Base-by-base conservation (phyloP, 1,139 yeast genomes). In the Blastobotrys petasosporus region DNA sequence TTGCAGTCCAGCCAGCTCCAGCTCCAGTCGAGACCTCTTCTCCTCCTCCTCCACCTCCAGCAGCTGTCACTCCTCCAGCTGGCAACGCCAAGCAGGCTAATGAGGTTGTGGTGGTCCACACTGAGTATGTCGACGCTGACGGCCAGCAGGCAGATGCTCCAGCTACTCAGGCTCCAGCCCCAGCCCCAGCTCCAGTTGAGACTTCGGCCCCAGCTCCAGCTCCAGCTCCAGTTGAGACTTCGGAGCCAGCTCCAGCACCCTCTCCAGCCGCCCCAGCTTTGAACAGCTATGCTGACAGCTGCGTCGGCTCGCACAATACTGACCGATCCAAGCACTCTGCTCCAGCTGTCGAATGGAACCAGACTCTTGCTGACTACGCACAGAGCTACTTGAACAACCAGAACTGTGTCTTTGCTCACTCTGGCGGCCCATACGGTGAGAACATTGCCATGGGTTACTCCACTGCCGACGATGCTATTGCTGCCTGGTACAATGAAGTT, bases 381-480 rank as follows among this genome's bases (percentile, higher is more conserved):
- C 80, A 80, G 66, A 64, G 68, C 54, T 84, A 81, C 64, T 59
- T 66, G 30, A 76, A 79, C 65, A 60, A 68, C 45, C 85, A 81
- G 67, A 76, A 76, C 63, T 87, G 96, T 69, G 77, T 79, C 33
- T 77, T 87, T 64, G 67, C 69, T 32, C 96, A 88, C 71, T 80
- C 94, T 42, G 85, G 85, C 48, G 92, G 92, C 48, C 66, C 72
- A 44, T 83, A 76, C 69, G 96, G 96, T 62, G 96, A 88, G 70
- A 88, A 88, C 74, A 74, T 88, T 62, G 95, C 94, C 45, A 70
- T 78, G 46, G 96, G 96, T 48, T 66, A 60, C 59, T 76, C 73
- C 66, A 53, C 73, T 39, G 65, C 72, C 32, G 69, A 72, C 28
- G 84, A 77, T 39, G 86, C 87, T 40, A 80, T 85, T 48, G 74